Evolutionary conservation across 2,329 filamentous ascomycete species (phyloP), one percentile per base, ranked within the genome.

Genomic region (Colletotrichum eleusines): DNA sequence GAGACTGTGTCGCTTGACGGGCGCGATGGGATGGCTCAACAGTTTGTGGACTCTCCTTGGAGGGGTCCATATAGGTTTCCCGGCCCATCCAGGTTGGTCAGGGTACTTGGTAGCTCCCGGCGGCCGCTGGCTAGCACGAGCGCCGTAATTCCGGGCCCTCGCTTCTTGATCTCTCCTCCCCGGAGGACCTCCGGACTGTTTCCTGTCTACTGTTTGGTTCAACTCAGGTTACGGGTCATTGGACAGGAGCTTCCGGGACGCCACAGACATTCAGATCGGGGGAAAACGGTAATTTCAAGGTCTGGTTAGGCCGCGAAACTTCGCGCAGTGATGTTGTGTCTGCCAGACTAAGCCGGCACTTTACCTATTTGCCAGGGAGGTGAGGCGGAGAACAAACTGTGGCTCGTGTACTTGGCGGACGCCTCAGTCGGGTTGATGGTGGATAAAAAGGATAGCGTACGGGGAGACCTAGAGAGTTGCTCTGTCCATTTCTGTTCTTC

Each of bases 371-470:
- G n/a, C n/a, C n/a, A n/a, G n/a, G n/a, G n/a, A n/a, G n/a, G n/a
- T n/a, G n/a, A n/a, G n/a, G n/a, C n/a, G n/a, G n/a, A n/a, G n/a
- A n/a, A n/a, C n/a, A n/a, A 38, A 26, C 38, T 67, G 63, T 71
- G 68, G 68, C 68, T 67, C 50, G 57, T 62, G 63, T 62, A 18
- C 16, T 33, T 59, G 63, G 57, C 68, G 63, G 68, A 35, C 63
- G 68, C 68, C 68, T 57, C 57, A 46, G 33, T 57, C 57, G 48
- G 50, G 63, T 42, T 67, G 63, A 44, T 28, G 35, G 33, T 59
- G 7, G 55, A 50, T 23, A 57, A 55, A 16, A 28, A 50, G 33
- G 26, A 48, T 57, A 62, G 35, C 16, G 33, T 16, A 51, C 26
- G 44, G 51, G 42, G 68, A 57, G 51, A 58, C 18, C 33, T 31